These are phyloP conservation scores for Panellus pusillus DNA, from an alignment of 768 basidiomycete genomes.

Conservation along the genomic window DNA sequence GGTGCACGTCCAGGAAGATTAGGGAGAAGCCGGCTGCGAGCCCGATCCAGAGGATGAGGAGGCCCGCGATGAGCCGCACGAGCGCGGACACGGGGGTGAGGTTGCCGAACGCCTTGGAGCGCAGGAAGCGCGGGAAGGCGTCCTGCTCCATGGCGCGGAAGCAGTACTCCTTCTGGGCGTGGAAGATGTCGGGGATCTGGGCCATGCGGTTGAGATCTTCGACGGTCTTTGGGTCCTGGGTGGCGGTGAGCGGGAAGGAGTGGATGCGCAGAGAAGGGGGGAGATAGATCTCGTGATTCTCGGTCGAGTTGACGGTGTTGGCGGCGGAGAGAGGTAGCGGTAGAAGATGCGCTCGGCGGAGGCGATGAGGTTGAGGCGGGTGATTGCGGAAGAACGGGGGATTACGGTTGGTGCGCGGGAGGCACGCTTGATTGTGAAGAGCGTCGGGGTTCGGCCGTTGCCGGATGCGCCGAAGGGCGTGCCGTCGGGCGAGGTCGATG, in stretches of 20 bases:
- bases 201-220: constrained; percentile 77
- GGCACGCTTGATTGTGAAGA: constrained; percentile 74
- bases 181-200: constrained; percentile 94
- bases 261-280: constrained; percentile 91
- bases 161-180: constrained; percentile 95
- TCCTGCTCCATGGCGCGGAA: constrained; percentile 96
- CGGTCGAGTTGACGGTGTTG: constrained; percentile 73
- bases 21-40: constrained; percentile 87
- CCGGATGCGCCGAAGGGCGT: constrained; percentile 66
- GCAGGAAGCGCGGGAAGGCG: constrained; percentile 89
- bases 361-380: constrained; percentile 83
- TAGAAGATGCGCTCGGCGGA: constrained; percentile 96
- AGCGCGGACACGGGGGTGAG: constrained; percentile 89
- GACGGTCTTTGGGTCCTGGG: constrained; percentile 68
- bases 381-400: constrained; percentile 87
- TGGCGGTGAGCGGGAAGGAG: constrained; percentile 80
- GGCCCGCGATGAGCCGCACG: constrained; percentile 79
- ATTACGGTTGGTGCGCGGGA: constrained; percentile 94
- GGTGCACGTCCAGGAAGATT: constrained; percentile 90
- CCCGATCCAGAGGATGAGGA: constrained; percentile 93
- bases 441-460: constrained; percentile 74
- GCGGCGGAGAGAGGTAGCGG: constrained; percentile 83
- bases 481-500: constrained; percentile 54
- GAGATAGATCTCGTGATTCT: constrained; percentile 97
- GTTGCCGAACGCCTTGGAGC: constrained; percentile 98